Base-by-base conservation (phyloP, 306 rosid genomes). In the Prunus armeniaca region DNA sequence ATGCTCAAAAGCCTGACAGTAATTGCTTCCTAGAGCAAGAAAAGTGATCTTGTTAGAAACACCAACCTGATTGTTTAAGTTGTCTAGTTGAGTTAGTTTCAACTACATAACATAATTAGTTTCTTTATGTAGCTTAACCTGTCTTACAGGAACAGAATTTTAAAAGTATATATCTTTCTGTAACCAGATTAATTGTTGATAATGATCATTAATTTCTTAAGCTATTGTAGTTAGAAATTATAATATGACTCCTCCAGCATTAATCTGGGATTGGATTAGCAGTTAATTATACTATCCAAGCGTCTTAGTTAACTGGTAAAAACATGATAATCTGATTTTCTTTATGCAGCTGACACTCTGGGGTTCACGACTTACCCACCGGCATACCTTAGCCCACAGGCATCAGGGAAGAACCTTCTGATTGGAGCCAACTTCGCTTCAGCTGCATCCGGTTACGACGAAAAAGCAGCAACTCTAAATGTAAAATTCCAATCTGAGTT, bases 381-480 rank as follows among this genome's bases (percentile, higher is more conserved):
- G 18, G 89, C 99, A 60, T 96, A 96, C 77, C 98, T 93, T 65
- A 96, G 99, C 87, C 97, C 98, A 22, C 89, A 88, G 76, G 98
- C 96, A 72, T 86, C 99, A 38, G 98, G 99, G 81, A 89, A 93
- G 71, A 93, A 88, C 79, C 98, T 96, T 45, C 94, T 96, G 56
- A 76, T 85, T 71, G 99, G 99, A 73, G 93, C 89, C 57, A 96
- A 96, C 85, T 96, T 96, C 78, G 99, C 98, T 76, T 96, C 99
- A 45, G 99, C 98, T 86, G 98, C 94, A 28, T 91, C 99, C 9
- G 98, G 99, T 76, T 96, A 91, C 63, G 99, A 96, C 76, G 94
- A 96, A 74, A 84, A 73, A 20, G 97, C 99, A 77, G 96, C 98
- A 56, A 12, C 0, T 57, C 67, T 85, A 72, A 96, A 82, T 82